A percentile compares a stretch with the other conserved stretches of the same genome.
Evolutionary conservation across 176 grass and related monocot genomes (phyloP).

Genomic region (Avena atlantica): DNA sequence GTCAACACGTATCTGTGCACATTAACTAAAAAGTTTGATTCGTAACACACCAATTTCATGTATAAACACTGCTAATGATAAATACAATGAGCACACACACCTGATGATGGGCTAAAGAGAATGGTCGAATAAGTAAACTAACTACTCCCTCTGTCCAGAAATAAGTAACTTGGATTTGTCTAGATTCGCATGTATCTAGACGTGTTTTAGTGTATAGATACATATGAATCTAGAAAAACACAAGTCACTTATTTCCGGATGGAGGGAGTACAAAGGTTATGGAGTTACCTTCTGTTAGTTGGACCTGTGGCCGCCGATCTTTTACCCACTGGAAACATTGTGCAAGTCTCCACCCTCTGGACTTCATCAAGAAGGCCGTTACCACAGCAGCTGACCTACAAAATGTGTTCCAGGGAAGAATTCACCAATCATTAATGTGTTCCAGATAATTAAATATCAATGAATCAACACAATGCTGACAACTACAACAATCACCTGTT

Average conservation of each 20-base stretch:
- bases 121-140: background rate
- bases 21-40: no score
- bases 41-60: background rate
- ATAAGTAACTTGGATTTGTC: no score
- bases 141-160: no score
- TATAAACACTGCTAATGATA: background rate
- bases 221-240: no score
- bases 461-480: constrained; percentile 33
- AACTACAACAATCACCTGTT: constrained; percentile 62
- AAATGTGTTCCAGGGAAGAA: constrained; percentile 42
- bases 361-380: constrained; percentile 80
- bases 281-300: constrained; percentile 66
- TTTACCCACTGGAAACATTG: constrained; percentile 79
- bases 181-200: no score
- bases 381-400: constrained; percentile 73
- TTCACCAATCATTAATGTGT: constrained; percentile 39
- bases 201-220: no score
- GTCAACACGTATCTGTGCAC: background rate
- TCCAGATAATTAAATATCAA: constrained; percentile 25
- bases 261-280: background rate
- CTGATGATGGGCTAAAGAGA: constrained; percentile 4
- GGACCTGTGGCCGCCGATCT: constrained; percentile 59
- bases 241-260: no score
- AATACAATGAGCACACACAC: background rate
- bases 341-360: constrained; percentile 68